Conservation (phyloP, 495 filamentous ascomycete genomes). For the Aspergillus sclerotiicarbonarius region DNA sequence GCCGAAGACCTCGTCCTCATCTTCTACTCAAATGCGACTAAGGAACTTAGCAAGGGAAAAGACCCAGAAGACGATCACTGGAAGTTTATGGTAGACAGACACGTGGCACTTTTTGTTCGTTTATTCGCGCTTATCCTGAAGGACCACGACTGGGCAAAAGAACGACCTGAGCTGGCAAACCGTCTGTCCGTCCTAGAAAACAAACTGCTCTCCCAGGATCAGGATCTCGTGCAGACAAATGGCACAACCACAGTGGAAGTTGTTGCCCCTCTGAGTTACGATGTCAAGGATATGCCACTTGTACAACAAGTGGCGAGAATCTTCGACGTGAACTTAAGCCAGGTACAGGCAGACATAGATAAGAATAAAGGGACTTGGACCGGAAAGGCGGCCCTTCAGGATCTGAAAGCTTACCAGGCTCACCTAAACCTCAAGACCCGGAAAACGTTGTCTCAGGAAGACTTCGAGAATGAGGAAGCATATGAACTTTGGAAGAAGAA, state of each 20-base stretch:
- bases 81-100: constrained; percentile 90
- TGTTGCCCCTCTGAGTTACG: constrained; percentile 75
- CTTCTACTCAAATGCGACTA: constrained; percentile 88
- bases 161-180: constrained; percentile 76
- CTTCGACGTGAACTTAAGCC: constrained; percentile 71
- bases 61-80: constrained; percentile 80
- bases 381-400: constrained; percentile 82
- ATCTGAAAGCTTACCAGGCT: constrained; percentile 90
- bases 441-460: constrained; percentile 73
- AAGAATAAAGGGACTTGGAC: constrained; percentile 79
- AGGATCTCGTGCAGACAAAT: constrained; percentile 67
- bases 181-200: constrained; percentile 81
- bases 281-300: constrained; percentile 95
- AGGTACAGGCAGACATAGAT: constrained; percentile 84
- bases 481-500: constrained; percentile 87
- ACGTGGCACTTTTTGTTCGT: constrained; percentile 92
- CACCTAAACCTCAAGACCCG: constrained; percentile 76
- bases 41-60: constrained; percentile 81
- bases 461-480: constrained; percentile 89
- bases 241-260: constrained; percentile 67
- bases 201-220: constrained; percentile 92
- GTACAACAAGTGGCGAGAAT: constrained; percentile 82
- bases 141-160: constrained; percentile 74
- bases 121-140: constrained; percentile 77
- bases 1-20: constrained; percentile 87